Percentiles rank a stretch among this genome's conserved stretches.
Evolutionary conservation across 305 asterid species (phyloP).

Genomic region (Striga hermonthica): DNA sequence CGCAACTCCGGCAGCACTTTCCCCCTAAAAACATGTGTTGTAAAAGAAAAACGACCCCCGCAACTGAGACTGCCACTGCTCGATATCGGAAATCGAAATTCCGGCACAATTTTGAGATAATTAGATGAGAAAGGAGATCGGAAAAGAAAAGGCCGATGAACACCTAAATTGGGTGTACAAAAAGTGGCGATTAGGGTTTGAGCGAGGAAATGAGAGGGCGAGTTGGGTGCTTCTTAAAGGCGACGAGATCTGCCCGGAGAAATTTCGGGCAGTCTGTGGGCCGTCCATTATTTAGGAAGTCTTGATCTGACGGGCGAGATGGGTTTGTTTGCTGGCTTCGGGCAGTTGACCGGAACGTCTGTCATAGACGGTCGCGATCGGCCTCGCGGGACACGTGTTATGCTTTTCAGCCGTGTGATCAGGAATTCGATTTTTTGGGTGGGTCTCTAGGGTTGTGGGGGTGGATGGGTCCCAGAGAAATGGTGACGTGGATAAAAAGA

Average conservation of each 20-base stretch:
- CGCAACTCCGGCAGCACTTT: slow-evolving; percentile 42
- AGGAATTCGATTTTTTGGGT: slow-evolving; percentile 33
- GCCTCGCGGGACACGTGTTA: slow-evolving; percentile 43
- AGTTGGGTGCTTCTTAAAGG: slow-evolving; percentile 73
- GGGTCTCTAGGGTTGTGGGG: slow-evolving; percentile 41
- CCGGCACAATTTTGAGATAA: not conserved
- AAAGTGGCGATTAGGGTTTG: slow-evolving; percentile 53
- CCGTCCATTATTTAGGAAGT: slow-evolving; percentile 37
- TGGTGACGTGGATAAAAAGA: slow-evolving; percentile 55
- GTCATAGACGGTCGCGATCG: slow-evolving; percentile 50
- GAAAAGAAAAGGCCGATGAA: not conserved
- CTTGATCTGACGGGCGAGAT: slow-evolving; percentile 43
- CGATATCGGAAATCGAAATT: not conserved
- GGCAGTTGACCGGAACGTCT: slow-evolving; percentile 62
- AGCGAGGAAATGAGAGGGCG: slow-evolving; percentile 60
- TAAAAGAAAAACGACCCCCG: slow-evolving; percentile 26
- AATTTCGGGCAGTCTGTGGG: slow-evolving; percentile 53
- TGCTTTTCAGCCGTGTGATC: slow-evolving; percentile 19
- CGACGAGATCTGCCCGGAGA: slow-evolving; percentile 78
- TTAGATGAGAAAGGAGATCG: not conserved
- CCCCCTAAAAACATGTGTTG: slow-evolving; percentile 50
- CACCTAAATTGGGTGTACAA: slow-evolving; percentile 22
- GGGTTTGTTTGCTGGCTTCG: slow-evolving; percentile 59
- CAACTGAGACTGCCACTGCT: not conserved
- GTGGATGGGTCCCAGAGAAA: slow-evolving; percentile 37